Conservation (phyloP, 371 early-diverging fungal genomes). For the Saksenaea oblongispora region DNA sequence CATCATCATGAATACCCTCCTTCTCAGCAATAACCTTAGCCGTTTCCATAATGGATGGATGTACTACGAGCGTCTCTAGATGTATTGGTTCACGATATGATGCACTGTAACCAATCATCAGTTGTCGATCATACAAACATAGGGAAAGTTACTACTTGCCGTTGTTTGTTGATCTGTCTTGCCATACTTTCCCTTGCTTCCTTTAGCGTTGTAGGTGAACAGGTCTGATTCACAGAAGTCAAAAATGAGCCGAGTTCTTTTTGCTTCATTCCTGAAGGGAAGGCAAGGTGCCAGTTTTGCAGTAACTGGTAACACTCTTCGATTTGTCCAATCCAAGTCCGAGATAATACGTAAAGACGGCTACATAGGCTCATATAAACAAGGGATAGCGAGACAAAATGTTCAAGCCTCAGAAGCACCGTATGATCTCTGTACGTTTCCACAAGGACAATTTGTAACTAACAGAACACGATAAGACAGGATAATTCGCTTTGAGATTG, state of each 20-base stretch:
- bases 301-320: slow-evolving; percentile 39
- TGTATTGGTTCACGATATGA: neutral
- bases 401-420: slow-evolving; percentile 31
- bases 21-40: neutral
- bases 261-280: slow-evolving; percentile 35
- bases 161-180: neutral
- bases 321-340: slow-evolving; percentile 28
- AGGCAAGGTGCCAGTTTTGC: slow-evolving; percentile 29
- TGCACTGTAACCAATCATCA: neutral
- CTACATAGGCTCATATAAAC: slow-evolving; percentile 39
- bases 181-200: neutral
- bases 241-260: slow-evolving; percentile 16
- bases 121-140: neutral
- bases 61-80: neutral
- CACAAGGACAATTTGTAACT: slow-evolving; percentile 29
- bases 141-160: neutral
- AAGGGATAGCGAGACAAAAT: slow-evolving; percentile 38
- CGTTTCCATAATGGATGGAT: neutral
- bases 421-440: slow-evolving; percentile 40
- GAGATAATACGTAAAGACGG: slow-evolving; percentile 31
- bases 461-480: neutral
- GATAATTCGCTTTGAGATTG: neutral
- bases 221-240: slow-evolving; percentile 4
- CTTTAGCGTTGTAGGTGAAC: slow-evolving; percentile 3
- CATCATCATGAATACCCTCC: neutral